These are phyloP conservation scores for Papilionanthe hybrid DNA, from an alignment of 116 monocot genomes.

Conservation along the genomic window DNA sequence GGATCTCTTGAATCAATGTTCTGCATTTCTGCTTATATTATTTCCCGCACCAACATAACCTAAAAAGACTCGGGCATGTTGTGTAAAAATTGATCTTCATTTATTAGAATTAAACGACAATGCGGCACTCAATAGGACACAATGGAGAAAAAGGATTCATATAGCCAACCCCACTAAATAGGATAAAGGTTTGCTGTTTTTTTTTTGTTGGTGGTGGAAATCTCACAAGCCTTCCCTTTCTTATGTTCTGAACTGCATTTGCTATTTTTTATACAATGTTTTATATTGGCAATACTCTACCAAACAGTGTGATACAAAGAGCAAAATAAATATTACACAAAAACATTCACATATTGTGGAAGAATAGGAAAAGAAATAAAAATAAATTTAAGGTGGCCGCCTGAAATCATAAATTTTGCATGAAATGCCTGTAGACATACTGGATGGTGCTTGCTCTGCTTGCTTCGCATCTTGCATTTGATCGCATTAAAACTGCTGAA, in stretches of 20 bases:
- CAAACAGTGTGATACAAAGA: neutral
- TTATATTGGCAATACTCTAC: neutral
- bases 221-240: neutral
- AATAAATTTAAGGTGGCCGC: neutral
- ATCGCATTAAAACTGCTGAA: neutral
- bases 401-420: neutral
- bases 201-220: no score
- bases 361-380: neutral
- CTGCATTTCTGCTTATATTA: no score
- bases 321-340: neutral
- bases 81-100: no score
- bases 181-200: no score
- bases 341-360: neutral
- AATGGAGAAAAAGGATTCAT: no score
- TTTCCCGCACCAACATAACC: no score
- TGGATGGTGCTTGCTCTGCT: conserved; percentile 6
- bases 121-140: no score
- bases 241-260: neutral
- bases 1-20: no score
- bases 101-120: no score
- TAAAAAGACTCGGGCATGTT: no score
- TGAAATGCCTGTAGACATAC: neutral
- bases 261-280: neutral
- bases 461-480: conserved; percentile 1
- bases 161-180: no score